Base-by-base conservation (phyloP, 306 rosid species). In the Quercus berberidifolia region DNA sequence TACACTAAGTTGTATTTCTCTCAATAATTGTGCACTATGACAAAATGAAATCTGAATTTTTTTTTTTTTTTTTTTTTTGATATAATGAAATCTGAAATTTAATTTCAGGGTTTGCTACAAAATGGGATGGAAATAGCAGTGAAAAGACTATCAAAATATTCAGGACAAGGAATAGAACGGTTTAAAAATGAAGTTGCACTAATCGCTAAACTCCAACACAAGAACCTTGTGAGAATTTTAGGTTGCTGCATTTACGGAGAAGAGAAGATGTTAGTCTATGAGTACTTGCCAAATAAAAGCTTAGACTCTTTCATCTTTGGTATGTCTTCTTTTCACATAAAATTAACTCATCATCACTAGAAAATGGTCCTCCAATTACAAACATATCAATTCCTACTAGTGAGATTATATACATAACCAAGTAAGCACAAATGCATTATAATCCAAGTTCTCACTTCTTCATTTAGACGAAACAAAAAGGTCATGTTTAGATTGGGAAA, bases 201-300 rank as follows among this genome's bases (percentile, higher is more conserved):
- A 25, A 90, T 92, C 41, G 86, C 90, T 17, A 88, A 87, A 76
- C 97, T 92, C 26, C 94, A 92, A 74, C 97, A 88, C 52, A 79
- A 86, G 41, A 92, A 90, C 80, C 93, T 90, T 69, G 94, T 90
- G 69, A 90, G 86, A 78, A 80, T 90, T 33, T 63, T 92, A 28
- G 94, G 97, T 25, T 90, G 75, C 2, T 92, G 91, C 70, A 67
- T 85, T 82, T 83, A 86, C 21, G 79, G 76, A 73, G 86, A 83
- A 11, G 93, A 91, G 81, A 89, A 86, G 78, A 89, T 91, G 89
- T 57, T 91, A 78, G 78, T 89, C 35, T 91, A 89, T 30, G 93
- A 89, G 52, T 91, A 87, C 83, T 74, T 91, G 82, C 89, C 91
- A 11, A 91, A 91, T 67, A 91, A 80, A 78, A 91, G 93, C 82